Evolutionary conservation across 129 eudicot genomes (phyloP).

Genomic region (Lactuca sativa): DNA sequence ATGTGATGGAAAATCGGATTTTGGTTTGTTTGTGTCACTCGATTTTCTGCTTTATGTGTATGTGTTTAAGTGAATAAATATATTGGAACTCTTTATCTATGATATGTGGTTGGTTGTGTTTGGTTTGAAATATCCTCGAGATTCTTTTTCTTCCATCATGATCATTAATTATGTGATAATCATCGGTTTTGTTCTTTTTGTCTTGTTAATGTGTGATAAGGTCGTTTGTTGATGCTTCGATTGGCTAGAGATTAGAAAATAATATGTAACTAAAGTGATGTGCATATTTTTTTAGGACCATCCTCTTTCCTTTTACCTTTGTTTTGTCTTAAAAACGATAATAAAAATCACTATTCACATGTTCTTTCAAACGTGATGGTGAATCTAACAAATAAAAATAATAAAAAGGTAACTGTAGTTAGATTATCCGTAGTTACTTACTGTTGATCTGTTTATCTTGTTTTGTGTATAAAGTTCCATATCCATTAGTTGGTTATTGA

Average conservation of each 20-base stretch:
- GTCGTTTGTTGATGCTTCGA: not conserved
- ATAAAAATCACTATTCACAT: no score
- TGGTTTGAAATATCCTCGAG: not conserved
- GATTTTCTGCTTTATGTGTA: constrained; percentile 14
- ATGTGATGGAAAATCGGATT: constrained; percentile 23
- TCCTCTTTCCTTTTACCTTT: not conserved
- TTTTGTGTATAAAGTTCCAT: no score
- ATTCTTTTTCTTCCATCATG: not conserved
- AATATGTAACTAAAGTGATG: not conserved
- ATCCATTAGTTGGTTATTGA: no score
- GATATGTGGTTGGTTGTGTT: constrained; percentile 3
- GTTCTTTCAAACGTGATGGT: not conserved
- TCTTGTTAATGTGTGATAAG: constrained; percentile 1
- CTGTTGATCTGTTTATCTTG: no score
- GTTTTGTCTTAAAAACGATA: not conserved
- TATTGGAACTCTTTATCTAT: not conserved
- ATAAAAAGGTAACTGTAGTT: not conserved
- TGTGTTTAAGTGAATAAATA: constrained; percentile 12
- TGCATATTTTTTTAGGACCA: not conserved
- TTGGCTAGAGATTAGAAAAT: not conserved
- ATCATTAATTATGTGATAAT: not conserved
- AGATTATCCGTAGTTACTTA: not conserved
- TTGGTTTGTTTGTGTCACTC: constrained; percentile 24
- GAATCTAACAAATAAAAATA: not conserved
- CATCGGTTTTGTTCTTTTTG: not conserved